Base-by-base conservation (phyloP, 345 rosid genomes). In the Carallia brachiata region DNA sequence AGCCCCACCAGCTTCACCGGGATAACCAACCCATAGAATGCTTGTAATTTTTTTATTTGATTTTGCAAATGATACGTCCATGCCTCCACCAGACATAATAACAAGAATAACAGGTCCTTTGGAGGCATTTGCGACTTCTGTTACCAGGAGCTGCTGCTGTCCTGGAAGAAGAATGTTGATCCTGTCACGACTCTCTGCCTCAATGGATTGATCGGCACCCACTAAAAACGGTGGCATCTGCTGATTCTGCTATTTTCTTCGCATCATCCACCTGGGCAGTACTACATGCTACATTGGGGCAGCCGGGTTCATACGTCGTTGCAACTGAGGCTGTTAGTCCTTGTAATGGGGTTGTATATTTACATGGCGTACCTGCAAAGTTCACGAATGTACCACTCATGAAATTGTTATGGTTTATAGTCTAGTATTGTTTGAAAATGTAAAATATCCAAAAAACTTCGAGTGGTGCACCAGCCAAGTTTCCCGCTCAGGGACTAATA, bases 51-150 rank as follows among this genome's bases (percentile, higher is more conserved):
- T 92, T 2, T 48, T 63, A 5, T 90, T 66, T 37, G 71, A 78
- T 77, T 90, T 95, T 0, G 98, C 96, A 34, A 87, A 92, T 0
- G 91, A 72, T 17, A 95, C 72, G 23, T 95, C 99, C 47, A 95
- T 78, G 31, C 99, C 96, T 3, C 97, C 99, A 19, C 96, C 99
- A 0, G 99, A 92, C 99, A 92, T 95, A 32, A 95, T 85, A n/a
- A 92, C 90, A 13, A 95, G 93, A 60, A 92, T 74, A 34, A 95
- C 97, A 0, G 93, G 96, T 37, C 99, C 97, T 52, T 84, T 90
- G 0, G 97, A 82, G 5, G 54, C 90, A 54, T 81, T 82, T 31
- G 97, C 93, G 8, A 90, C 97, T 78, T 79, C 77, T 0, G 89
- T 80, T 70, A 95, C 66, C 1, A 95, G 63, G 7, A 78, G 70